Percentiles rank a stretch among this genome's conserved stretches.
These are phyloP conservation scores for Emmonsiellopsis sp. DNA, from an alignment of 2,329 filamentous ascomycete genomes.

Conservation along the genomic window DNA sequence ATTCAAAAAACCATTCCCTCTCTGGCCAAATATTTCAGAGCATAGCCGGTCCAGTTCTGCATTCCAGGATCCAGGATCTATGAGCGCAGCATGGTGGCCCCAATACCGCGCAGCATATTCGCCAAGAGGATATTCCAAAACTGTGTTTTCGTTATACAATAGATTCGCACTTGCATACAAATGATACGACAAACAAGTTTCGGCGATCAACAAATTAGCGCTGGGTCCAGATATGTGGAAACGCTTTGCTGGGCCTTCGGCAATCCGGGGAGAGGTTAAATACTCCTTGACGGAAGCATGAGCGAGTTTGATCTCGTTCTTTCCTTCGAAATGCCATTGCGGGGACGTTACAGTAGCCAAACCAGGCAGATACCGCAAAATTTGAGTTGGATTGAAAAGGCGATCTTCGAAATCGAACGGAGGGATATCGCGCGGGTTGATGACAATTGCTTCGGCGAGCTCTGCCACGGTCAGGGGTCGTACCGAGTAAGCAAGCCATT, in stretches of 20 bases:
- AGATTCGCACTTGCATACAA: conserved; percentile 6
- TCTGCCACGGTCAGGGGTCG: conserved; percentile 19
- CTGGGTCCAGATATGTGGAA: neutral
- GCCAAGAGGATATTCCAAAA: neutral
- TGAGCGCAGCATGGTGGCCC: neutral
- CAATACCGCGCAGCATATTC: neutral
- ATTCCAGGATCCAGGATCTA: neutral
- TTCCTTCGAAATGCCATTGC: conserved; percentile 1
- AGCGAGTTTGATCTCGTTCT: conserved; percentile 15
- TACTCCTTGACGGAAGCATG: conserved; percentile 15
- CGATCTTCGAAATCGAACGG: conserved; percentile 18
- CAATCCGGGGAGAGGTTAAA: conserved; percentile 4
- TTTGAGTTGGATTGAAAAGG: conserved; percentile 14
- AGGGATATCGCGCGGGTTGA: conserved; percentile 11
- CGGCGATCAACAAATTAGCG: conserved; percentile 12
- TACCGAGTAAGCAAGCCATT: conserved; percentile 17
- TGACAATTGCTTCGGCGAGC: conserved; percentile 19
- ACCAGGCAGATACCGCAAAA: conserved; percentile 11
- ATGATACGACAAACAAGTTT: conserved; percentile 18
- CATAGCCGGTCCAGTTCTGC: neutral
- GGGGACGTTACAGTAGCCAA: conserved; percentile 14
- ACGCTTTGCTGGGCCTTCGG: neutral
- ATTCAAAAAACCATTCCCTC: neutral
- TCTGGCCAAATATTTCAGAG: neutral
- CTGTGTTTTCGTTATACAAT: neutral